A percentile compares a stretch with the other conserved stretches of the same genome.
Evolutionary conservation across 2,329 filamentous ascomycete genomes (phyloP).

Genomic region (Sphaceloma murrayae): DNA sequence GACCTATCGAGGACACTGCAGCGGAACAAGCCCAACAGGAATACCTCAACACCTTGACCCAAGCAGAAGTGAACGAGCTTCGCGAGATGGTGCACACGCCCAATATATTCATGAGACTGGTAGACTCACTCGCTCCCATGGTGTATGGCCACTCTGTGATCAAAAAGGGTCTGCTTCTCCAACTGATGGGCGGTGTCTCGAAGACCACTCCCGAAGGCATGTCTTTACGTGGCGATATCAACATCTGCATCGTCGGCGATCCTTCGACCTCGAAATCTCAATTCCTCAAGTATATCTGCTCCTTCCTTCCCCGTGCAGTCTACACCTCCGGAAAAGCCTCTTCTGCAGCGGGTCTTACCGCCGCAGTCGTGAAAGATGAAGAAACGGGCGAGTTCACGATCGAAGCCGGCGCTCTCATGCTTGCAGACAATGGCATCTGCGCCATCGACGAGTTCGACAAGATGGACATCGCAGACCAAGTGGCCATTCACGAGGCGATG

Average conservation of each 20-base stretch:
- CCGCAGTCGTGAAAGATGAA: constrained; percentile 93
- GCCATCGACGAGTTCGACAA: constrained; percentile 99
- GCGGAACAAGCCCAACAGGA: constrained; percentile 83
- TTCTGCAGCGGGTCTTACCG: constrained; percentile 92
- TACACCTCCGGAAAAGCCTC: constrained; percentile 98
- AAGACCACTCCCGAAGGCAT: constrained; percentile 91
- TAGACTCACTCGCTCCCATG: constrained; percentile 91
- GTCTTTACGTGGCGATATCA: constrained; percentile 92
- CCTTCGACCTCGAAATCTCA: constrained; percentile 96
- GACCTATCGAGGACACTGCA: constrained; percentile 57
- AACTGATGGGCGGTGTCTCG: constrained; percentile 90
- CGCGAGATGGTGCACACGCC: constrained; percentile 89
- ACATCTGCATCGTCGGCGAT: constrained; percentile 96
- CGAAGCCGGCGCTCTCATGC: constrained; percentile 93
- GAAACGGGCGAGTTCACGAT: constrained; percentile 99
- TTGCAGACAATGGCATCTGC: constrained; percentile 93
- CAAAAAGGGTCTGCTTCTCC: constrained; percentile 89
- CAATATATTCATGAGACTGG: constrained; percentile 85
- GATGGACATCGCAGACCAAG: constrained; percentile 95
- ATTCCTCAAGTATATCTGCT: constrained; percentile 96
- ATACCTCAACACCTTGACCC: constrained; percentile 75
- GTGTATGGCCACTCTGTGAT: constrained; percentile 96
- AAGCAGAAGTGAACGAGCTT: constrained; percentile 81
- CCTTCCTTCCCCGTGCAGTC: constrained; percentile 88
- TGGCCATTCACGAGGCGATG: constrained; percentile 99